Evolutionary conservation across 73 alveolate species (phyloP), one percentile per base, ranked within the genome.

Genomic region (Paramecium octaurelia): DNA sequence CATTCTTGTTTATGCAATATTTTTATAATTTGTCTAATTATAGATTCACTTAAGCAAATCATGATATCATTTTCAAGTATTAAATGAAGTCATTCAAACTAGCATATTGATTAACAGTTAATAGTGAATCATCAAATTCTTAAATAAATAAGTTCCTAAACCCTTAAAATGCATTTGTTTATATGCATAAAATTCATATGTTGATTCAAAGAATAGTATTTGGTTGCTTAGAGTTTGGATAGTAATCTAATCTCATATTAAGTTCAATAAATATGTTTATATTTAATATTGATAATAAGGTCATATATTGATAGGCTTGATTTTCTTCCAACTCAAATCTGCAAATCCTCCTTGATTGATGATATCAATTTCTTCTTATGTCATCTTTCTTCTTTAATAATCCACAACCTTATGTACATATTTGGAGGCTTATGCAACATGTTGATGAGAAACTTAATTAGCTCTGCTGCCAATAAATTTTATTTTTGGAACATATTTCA

Each of bases 391-490:
- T 75, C 88, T 75, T 35, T 42, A 24, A 75, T 75, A 75, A 38
- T 75, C 60, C 69, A 75, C 88, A 10, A 75, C 60, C n/a, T 75
- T 75, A 75, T 75, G 88, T 29, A 75, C 88, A 75, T 75, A 75
- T 9, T 35, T 38, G 23, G 60, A 14, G 2, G 59, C 8, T 38
- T 34, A 54, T 38, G 38, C 11, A 75, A 20, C 18, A 5, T 34
- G 36, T 18, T 75, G 11, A 21, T 38, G 68, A 35, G 38, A 34
- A 21, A 75, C 54, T 35, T 36, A 10, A 64, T 64, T 64, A 12
- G 84, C 60, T 75, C 88, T 75, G 58, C 60, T 75, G 42, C 88
- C 88, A 14, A 75, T 75, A 75, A 75, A 75, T 75, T 75, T 75
- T 38, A 75, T 75, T 75, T 75, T 75, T 38, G 88, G 88, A 38